Base-by-base conservation (phyloP, 495 filamentous ascomycete genomes). In the Aspergillus asperescens region DNA sequence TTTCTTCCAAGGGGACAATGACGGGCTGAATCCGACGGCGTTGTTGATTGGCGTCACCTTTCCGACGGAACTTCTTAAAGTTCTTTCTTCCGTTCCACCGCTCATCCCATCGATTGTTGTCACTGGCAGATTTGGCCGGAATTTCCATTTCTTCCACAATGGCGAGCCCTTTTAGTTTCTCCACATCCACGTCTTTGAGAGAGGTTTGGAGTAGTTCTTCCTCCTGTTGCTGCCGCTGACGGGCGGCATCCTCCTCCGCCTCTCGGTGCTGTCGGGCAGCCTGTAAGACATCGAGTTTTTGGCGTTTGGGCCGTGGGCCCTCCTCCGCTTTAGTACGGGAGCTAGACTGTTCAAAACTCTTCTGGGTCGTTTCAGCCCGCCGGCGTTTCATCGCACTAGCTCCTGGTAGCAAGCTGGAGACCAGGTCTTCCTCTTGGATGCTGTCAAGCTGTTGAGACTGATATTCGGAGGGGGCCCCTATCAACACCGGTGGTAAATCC, bases 1-100 rank as follows among this genome's bases (percentile, higher is more conserved):
- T 85, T 60, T 92, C 90, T 53, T 93, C 88, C 13, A 96, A 70
- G 0, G 77, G 74, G 24, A 96, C 84, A 38, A 95, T 89, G 22
- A 92, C 81, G 19, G 74, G 76, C 50, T 78, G 74, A 5, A 77
- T 75, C 55, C 54, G 78, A 56, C 56, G 72, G 40, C 61, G 78
- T 62, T 59, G 61, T 51, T 58, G 65, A 16, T 52, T 58, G 5
- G 76, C 69, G 1, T 75, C 75, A 3, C 77, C 81, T 40, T 81
- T 79, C 50, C 82, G 80, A 4, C 82, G 79, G 57, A 98, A 98
- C 57, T 81, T 85, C 68, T 98, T 98, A 75, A 96, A 98, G 58
- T 98, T 97, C 70, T 90, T 94, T 5, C 92, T 81, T 0, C 94
- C 93, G 62, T 96, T 95, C 94, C 94, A 98, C 29, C 77, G 74